Conservation (phyloP, 2,329 filamentous ascomycete genomes). For the Exophiala dermatitidis region DNA sequence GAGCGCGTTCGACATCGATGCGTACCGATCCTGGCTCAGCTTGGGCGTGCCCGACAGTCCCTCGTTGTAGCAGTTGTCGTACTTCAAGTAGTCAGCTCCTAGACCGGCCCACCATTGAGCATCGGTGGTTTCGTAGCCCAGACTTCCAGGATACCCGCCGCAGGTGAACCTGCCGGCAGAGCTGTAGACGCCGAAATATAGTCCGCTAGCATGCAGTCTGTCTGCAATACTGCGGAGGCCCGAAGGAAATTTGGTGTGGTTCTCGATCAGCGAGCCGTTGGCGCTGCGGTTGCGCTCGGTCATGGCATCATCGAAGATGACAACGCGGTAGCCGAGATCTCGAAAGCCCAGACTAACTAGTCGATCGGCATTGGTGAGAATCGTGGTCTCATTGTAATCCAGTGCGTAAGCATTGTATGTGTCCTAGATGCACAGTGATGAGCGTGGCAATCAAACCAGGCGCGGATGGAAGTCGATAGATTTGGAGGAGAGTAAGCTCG, state of each 20-base stretch:
- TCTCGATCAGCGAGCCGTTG: conserved; percentile 39
- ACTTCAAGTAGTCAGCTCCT: conserved; percentile 42
- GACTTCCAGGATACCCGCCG: conserved; percentile 37
- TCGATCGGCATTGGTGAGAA: conserved; percentile 16
- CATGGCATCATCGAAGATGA: conserved; percentile 51
- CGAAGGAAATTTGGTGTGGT: conserved; percentile 41
- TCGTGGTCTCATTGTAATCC: conserved; percentile 21
- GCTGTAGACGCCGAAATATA: conserved; percentile 50
- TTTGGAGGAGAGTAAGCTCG: too few species aligned
- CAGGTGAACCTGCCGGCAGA: conserved; percentile 33
- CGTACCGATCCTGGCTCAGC: conserved; percentile 43
- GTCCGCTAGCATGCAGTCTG: conserved; percentile 41
- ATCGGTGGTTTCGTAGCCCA: conserved; percentile 48
- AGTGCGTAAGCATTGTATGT: conserved; percentile 24
- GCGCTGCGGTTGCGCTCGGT: conserved; percentile 37
- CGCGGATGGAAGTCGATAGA: too few species aligned
- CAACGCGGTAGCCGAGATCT: conserved; percentile 47
- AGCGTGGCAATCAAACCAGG: too few species aligned
- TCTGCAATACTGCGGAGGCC: conserved; percentile 45
- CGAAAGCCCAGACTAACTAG: conserved; percentile 18
- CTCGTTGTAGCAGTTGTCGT: conserved; percentile 53
- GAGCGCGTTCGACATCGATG: conserved; percentile 43
- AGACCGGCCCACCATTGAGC: conserved; percentile 47
- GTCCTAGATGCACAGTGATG: conserved; percentile 6
- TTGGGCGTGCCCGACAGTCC: conserved; percentile 45